These are phyloP conservation scores for Aspergillus pseudoviridinutans DNA, from an alignment of 2,329 filamentous ascomycete genomes.

Conservation along the genomic window DNA sequence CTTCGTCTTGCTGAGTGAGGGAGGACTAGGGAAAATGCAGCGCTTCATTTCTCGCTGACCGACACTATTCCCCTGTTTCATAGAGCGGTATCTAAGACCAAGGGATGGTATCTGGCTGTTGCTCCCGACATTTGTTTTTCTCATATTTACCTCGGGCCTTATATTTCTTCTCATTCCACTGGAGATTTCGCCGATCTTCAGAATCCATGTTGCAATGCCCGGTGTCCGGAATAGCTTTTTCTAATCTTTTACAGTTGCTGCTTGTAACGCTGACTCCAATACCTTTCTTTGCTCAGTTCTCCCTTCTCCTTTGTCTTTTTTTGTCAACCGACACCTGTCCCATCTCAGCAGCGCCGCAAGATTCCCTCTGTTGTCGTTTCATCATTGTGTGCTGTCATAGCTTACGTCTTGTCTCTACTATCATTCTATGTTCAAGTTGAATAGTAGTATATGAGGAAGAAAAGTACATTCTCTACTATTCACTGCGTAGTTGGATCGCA, in stretches of 20 bases:
- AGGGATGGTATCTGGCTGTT: constrained; percentile 16
- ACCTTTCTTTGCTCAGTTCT: constrained; percentile 16
- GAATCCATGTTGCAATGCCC: constrained; percentile 19
- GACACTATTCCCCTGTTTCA: constrained; percentile 14
- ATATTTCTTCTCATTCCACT: constrained; percentile 17
- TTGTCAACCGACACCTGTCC: constrained; percentile 27
- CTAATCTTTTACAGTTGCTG: constrained; percentile 28
- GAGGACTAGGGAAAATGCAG: constrained; percentile 29
- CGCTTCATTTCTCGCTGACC: constrained; percentile 24
- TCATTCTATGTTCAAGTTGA: constrained; percentile 26
- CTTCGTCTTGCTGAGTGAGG: constrained; percentile 26
- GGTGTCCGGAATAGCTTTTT: constrained; percentile 31
- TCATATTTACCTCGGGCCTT: constrained; percentile 6
- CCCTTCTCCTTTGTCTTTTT: constrained; percentile 17
- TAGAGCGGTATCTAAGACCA: constrained; percentile 7
- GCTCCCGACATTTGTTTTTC: constrained; percentile 12
- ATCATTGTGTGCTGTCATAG: constrained; percentile 26
- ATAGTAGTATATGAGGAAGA: constrained; percentile 32
- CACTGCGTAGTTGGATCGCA: not conserved
- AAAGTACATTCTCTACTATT: constrained; percentile 10
- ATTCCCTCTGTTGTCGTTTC: constrained; percentile 37
- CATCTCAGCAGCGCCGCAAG: constrained; percentile 38
- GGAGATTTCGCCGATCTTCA: constrained; percentile 15
- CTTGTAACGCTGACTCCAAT: constrained; percentile 24
- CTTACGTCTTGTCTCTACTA: constrained; percentile 24